Evolutionary conservation across 352 stramenopile genomes (phyloP), one percentile per base, ranked within the genome.

Genomic region (Globisporangium yorkense): DNA sequence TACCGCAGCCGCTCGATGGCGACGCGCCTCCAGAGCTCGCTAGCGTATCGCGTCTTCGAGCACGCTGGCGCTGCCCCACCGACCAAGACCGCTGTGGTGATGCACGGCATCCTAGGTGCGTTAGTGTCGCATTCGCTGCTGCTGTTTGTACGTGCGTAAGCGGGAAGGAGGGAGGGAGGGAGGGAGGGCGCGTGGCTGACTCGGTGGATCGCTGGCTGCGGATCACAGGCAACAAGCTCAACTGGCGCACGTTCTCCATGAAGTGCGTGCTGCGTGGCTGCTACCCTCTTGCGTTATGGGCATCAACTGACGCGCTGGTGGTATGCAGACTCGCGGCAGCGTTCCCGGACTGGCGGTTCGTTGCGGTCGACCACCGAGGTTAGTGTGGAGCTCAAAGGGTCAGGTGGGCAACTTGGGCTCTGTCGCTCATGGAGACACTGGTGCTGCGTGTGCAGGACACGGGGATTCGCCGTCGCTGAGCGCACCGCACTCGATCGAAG

Each of bases 41-140:
- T 89, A 35, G 74, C 76, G 40, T 84, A 87, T 40, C 79, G 79
- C 35, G 71, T 87, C 40, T 89, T 86, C 46, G 74, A 88, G 59
- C 65, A 83, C 55, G 50, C 66, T 5, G 59, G 55, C 6, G 55
- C 56, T 2, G 37, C 37, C 1, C 37, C 62, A 8, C 68, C 73
- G 8, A 88, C 68, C 20, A 89, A 89, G 65, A 90, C 82, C 18
- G 80, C 82, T 20, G 64, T 92, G 24, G 74, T 92, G 59, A 79
- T 92, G 73, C 82, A 92, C 45, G 82, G 82, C 40, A 92, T 92
- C 59, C 68, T 92, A n/a, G 82, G 82, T 92, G 62, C 21, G 46
- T n/a, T 29, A 31, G 20, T 33, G 0, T 7, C 37, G 24, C 24
- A 27, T 1, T 27, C 24, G 24, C 24, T 27, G 24, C 24, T 27